Base-by-base conservation (phyloP, 768 basidiomycete species). In the Phaeotremella fagi region DNA sequence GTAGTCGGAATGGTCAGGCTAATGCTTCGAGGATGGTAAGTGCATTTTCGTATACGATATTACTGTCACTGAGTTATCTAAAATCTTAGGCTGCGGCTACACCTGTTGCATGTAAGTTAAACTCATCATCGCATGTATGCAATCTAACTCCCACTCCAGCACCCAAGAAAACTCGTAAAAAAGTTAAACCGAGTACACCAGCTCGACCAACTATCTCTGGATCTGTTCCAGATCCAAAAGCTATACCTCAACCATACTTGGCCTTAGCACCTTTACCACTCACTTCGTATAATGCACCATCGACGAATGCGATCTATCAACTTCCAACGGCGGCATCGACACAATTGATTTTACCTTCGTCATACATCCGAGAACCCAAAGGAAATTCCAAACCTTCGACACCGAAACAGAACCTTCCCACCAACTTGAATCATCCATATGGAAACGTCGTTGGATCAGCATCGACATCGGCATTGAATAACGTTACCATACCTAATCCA, bases 261-360 rank as follows among this genome's bases (percentile, higher is more conserved):
- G 69, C 69, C 35, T 31, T 63, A 14, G 69, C 69, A n/a, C 69
- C 69, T n/a, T 56, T 59, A 12, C 65, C 68, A 11, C 54, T 63
- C n/a, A 27, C 46, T 4, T 61, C 64, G 12, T 50, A 60, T 24
- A 43, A 59, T 7, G 54, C 56, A 20, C 38, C 52, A 29, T 47
- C 52, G 5, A 56, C 58, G 0, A 41, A 41, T 18, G 18, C 12
- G 38, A 50, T 61, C 16, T 49, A 64, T 38, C 49, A 61, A 7
- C 38, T 59, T 2, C 37, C 57, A 12, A 14, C 9, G 26, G 33
- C 41, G 3, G 48, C 52, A 5, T 51, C 60, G 20, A 44, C 36
- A 0, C 45, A 55, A 5, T 42, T 70, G 12, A 50, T 70, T 12
- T 50, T 70, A 4, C 68, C 68, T 24, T 67, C 66, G 1, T 63